A percentile compares a stretch with the other conserved stretches of the same genome.
These are phyloP conservation scores for Verticillium longisporum DNA, from an alignment of 2,329 filamentous ascomycete species.

Conservation along the genomic window DNA sequence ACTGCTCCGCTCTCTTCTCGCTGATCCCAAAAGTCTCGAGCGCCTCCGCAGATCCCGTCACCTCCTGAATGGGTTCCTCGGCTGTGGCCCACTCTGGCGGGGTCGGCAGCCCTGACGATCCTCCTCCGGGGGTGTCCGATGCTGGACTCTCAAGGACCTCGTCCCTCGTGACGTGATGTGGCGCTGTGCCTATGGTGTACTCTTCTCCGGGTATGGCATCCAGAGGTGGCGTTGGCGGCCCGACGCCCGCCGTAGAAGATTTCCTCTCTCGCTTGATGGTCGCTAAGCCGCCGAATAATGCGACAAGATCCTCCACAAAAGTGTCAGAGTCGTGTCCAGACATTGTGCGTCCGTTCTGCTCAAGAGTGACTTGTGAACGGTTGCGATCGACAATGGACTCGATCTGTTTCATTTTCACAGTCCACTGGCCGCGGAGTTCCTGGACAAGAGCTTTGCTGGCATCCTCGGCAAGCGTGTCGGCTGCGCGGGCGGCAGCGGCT, in stretches of 20 bases:
- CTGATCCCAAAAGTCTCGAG: not conserved
- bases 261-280: conserved; percentile 5
- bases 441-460: conserved; percentile 25
- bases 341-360: conserved; percentile 5
- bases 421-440: conserved; percentile 32
- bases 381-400: conserved; percentile 28
- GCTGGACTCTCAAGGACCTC: conserved; percentile 24
- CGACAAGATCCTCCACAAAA: conserved; percentile 5
- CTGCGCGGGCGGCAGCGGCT: conserved; percentile 5
- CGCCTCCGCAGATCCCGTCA: not conserved
- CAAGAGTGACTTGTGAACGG: conserved; percentile 8
- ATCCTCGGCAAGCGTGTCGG: conserved; percentile 10
- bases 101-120: conserved; percentile 25
- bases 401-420: conserved; percentile 23
- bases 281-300: conserved; percentile 24
- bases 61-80: conserved; percentile 4
- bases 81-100: conserved; percentile 22
- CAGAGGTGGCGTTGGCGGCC: conserved; percentile 4
- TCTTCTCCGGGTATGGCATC: conserved; percentile 1
- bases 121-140: conserved; percentile 27
- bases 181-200: conserved; percentile 6
- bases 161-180: conserved; percentile 25
- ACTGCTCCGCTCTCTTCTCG: not conserved
- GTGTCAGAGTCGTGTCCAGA: conserved; percentile 5
- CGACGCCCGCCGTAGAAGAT: conserved; percentile 1